Base-by-base conservation (phyloP, 2,329 filamentous ascomycete species). In the Blastomyces parvus region DNA sequence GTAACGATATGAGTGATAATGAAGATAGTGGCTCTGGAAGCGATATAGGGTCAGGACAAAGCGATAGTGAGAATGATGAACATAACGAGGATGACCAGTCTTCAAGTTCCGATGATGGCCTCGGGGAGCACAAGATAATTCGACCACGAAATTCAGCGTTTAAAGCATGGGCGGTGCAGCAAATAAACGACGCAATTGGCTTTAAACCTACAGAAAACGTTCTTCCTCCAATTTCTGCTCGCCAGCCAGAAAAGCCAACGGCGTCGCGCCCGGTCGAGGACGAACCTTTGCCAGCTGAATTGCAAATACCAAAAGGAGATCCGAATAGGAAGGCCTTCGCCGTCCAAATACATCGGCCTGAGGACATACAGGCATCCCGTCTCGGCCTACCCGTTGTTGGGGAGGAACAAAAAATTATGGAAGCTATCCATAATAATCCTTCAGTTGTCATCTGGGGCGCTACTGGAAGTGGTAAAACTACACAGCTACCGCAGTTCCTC, bases 401-500 rank as follows among this genome's bases (percentile, higher is more conserved):
- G 1, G 92, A 97, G 74, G 94, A 99, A 75, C 94, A 99, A 73
- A 91, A 88, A 70, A 92, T 99, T 38, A 97, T 99, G 92, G 94
- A 99, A 76, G 91, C 92, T 0, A 91, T 99, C 59, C 88, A 97
- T 75, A 93, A 93, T 72, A 89, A 97, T 73, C 84, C 93, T 61
- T 86, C 91, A 3, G 89, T 97, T 0, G 88, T 99, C 13, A 86
- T 99, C 8, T 97, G 93, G 78, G 94, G 94, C 76, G 88, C 91
- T 17, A 99, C 95, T 42, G 94, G 94, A 76, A 97, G 91, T 66
- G 94, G 94, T 74, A 99, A 99, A 77, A 99, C 95, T 0, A 99
- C 94, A 0, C 94, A 99, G 74, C 85, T 99, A 9, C 95, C 95
- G 0, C 94, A 99, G 71, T 99, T 99, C 71, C 81, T 99, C 38